Evolutionary conservation across 2,329 filamentous ascomycete species (phyloP).

Genomic region (Venturia nashicola): DNA sequence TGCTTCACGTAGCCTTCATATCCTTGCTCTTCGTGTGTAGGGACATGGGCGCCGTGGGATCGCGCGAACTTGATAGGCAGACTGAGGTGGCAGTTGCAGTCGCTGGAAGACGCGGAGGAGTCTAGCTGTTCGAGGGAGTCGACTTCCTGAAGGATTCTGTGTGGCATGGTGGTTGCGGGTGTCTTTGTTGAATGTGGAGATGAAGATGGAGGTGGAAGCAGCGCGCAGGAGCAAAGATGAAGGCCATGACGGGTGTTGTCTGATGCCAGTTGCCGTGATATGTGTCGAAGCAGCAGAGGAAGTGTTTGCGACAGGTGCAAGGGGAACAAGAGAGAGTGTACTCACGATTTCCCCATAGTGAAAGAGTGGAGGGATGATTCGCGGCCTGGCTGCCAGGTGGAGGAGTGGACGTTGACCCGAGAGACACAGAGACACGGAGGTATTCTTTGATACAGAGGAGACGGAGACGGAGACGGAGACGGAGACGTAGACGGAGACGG

Average conservation of each 20-base stretch:
- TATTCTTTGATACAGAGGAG: too few species aligned
- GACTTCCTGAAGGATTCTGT: background rate
- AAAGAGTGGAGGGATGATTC: background rate
- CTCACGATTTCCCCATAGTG: conserved; percentile 7
- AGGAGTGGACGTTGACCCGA: background rate
- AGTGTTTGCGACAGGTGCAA: background rate
- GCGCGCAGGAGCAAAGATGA: background rate
- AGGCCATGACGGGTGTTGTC: background rate
- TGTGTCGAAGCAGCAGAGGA: background rate
- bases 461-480: too few species aligned
- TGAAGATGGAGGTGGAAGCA: background rate
- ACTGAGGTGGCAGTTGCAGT: background rate
- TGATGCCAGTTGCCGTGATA: background rate
- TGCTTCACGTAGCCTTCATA: background rate
- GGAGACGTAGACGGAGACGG: too few species aligned
- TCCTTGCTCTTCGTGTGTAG: background rate
- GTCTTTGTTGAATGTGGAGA: background rate
- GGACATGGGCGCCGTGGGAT: background rate
- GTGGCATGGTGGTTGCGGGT: background rate
- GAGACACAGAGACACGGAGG: background rate
- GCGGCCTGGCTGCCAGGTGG: background rate
- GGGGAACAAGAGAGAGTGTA: background rate
- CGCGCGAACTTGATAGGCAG: conserved; percentile 6
- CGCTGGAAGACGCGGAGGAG: background rate
- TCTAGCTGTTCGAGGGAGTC: background rate